Evolutionary conservation across 1,139 yeast species (phyloP), one percentile per base, ranked within the genome.

Genomic region (Yamadazyma triangularis): DNA sequence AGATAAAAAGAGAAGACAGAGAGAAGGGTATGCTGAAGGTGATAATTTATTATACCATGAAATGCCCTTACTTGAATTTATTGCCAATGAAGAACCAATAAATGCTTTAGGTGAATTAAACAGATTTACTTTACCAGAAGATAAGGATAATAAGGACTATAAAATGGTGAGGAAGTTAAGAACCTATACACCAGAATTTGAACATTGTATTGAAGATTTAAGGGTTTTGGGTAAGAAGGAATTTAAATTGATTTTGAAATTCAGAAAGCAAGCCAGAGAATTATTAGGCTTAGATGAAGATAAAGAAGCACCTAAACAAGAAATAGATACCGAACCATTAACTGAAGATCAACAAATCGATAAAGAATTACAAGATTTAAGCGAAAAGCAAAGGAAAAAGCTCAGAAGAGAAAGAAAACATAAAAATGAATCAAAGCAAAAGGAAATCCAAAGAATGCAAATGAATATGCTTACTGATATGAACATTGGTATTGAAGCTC

Each of bases 21-120:
- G 99, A 75, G 85, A 83, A 45, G 99, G 99, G 73, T 91, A 91
- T 62, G 97, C 86, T 39, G 98, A 91, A 53, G 96, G 94, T 31
- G 95, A 91, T 50, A 78, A 84, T 50, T 65, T 80, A 19, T 77
- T 81, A 45, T 85, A 77, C 53, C 91, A 88, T 47, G 77, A 79
- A 12, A 69, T 76, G 65, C 73, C 87, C 13, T 68, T 88, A 4
- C 58, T 87, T 56, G 96, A 91, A 10, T 89, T 91, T 60, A 75
- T 93, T 31, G 59, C 55, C 43, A 72, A 77, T 34, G 91, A 82
- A 26, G 95, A 84, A 40, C 95, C 97, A 9, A 86, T 91, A 31
- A 81, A 81, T 42, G 70, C 81, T 40, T 70, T 93, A 36, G 98
- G 96, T 35, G 64, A 75, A 14, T 70, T 80, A 42, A 79, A 79